These are phyloP conservation scores for Fusarium burgessii DNA, from an alignment of 2,329 filamentous ascomycete species.

Conservation along the genomic window DNA sequence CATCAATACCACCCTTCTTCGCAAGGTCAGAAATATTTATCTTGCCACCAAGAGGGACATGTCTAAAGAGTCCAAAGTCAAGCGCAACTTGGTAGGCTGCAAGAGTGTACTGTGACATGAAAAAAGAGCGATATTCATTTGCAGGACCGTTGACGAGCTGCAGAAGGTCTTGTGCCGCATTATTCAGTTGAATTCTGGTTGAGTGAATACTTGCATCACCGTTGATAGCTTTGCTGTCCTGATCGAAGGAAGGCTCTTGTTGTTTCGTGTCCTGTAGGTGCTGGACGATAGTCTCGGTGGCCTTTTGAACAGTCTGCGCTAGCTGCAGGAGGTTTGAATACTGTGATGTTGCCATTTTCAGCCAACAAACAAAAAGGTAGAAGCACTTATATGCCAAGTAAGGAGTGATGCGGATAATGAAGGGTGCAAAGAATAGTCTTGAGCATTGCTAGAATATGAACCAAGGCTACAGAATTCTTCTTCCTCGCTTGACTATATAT, in stretches of 20 bases:
- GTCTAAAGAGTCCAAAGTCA: not conserved
- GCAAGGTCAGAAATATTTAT: not conserved
- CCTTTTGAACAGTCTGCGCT: not conserved
- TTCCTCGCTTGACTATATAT: not conserved
- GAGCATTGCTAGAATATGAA: too few relatives aligned
- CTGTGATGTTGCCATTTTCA: not conserved
- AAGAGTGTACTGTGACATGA: not conserved
- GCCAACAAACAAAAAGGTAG: rapidly evolving
- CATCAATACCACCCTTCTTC: not conserved
- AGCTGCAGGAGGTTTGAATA: not conserved
- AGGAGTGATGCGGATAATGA: too few relatives aligned
- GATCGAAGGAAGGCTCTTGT: not conserved
- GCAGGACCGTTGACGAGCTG: not conserved
- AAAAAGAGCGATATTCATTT: not conserved
- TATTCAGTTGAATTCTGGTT: not conserved
- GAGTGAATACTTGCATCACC: not conserved
- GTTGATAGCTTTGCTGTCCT: not conserved
- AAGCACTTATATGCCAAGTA: too few relatives aligned
- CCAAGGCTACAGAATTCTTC: too few relatives aligned
- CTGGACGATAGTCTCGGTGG: not conserved
- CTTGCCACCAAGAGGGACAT: rapidly evolving
- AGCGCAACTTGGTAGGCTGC: not conserved
- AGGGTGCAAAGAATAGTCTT: too few relatives aligned
- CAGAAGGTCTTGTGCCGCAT: not conserved
- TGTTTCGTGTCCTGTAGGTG: not conserved